These are phyloP conservation scores for Phlyctochytrium bullatum DNA, from an alignment of 192 early-diverging fungal genomes.

Conservation along the genomic window DNA sequence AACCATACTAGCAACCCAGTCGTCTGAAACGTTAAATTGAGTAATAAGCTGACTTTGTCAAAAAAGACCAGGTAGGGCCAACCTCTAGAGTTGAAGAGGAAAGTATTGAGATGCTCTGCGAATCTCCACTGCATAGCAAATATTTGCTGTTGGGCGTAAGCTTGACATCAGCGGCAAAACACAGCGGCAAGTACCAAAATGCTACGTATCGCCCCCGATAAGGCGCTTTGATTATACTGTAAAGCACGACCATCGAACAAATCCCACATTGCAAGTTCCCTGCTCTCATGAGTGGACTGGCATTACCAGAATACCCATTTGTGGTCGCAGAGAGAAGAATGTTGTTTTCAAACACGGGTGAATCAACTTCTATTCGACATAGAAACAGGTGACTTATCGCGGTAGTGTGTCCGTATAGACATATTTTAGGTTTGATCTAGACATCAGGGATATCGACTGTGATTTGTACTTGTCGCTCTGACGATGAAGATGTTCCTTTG, in stretches of 20 bases:
- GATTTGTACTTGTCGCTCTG: no score
- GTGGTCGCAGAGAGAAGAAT: constrained; percentile 28
- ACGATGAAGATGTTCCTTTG: no score
- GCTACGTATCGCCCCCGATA: constrained; percentile 18
- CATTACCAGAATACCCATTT: constrained; percentile 16
- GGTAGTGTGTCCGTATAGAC: constrained; percentile 25
- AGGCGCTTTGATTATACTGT: constrained; percentile 23
- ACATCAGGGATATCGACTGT: neutral
- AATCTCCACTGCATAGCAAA: constrained; percentile 30
- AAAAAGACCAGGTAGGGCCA: neutral
- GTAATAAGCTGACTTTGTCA: neutral
- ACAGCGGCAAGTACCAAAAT: constrained; percentile 19
- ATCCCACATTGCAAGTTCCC: constrained; percentile 48
- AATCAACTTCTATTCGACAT: constrained; percentile 28
- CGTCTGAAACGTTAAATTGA: neutral
- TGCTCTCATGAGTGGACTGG: constrained; percentile 14
- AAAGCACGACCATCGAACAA: constrained; percentile 44
- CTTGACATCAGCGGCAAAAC: constrained; percentile 7
- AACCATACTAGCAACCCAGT: constrained; percentile 2
- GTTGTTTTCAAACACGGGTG: constrained; percentile 18
- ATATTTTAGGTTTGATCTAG: constrained; percentile 20
- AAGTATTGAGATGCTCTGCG: constrained; percentile 23
- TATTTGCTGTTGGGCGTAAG: constrained; percentile 34
- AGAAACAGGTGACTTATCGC: constrained; percentile 18
- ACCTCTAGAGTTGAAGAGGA: constrained; percentile 30